Percentiles rank a stretch among this genome's conserved stretches.
Conservation (phyloP, 2,329 filamentous ascomycete species). For the Colletotrichum sp. region DNA sequence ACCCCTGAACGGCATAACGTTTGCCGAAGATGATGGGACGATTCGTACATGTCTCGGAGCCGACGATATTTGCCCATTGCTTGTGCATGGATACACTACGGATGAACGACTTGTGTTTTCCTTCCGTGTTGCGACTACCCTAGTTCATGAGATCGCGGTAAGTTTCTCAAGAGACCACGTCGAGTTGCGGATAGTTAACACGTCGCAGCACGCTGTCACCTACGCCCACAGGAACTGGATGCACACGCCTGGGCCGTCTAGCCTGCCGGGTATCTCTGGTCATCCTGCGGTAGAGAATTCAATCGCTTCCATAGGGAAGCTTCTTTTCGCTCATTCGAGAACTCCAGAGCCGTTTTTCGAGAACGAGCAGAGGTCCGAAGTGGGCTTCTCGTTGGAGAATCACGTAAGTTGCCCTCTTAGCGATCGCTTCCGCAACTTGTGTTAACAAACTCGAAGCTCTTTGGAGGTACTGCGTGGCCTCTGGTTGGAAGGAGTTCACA, state of each 20-base stretch:
- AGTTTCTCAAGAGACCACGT: not conserved
- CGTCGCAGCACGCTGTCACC: not conserved
- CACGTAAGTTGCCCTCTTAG: constrained; percentile 5
- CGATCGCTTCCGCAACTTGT: not conserved
- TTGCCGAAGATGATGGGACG: not conserved
- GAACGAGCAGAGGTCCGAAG: constrained; percentile 24
- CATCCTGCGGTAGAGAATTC: not conserved
- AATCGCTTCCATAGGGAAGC: not conserved
- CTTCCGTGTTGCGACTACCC: constrained; percentile 22
- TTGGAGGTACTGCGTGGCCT: not conserved
- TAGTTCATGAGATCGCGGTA: constrained; percentile 33
- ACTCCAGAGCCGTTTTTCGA: constrained; percentile 27
- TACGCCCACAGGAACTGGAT: not conserved
- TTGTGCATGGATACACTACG: constrained; percentile 23
- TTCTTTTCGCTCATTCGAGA: not conserved
- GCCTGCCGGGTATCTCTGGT: not conserved
- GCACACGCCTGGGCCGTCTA: not conserved
- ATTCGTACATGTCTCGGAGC: constrained; percentile 6
- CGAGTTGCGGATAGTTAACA: not conserved
- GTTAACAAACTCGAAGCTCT: not conserved
- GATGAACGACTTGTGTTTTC: constrained; percentile 29
- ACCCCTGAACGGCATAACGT: not conserved
- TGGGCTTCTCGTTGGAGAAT: constrained; percentile 28
- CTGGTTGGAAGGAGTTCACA: not conserved
- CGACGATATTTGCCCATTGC: constrained; percentile 28